Base-by-base conservation (phyloP, 306 rosid species). In the Lupinus albus region DNA sequence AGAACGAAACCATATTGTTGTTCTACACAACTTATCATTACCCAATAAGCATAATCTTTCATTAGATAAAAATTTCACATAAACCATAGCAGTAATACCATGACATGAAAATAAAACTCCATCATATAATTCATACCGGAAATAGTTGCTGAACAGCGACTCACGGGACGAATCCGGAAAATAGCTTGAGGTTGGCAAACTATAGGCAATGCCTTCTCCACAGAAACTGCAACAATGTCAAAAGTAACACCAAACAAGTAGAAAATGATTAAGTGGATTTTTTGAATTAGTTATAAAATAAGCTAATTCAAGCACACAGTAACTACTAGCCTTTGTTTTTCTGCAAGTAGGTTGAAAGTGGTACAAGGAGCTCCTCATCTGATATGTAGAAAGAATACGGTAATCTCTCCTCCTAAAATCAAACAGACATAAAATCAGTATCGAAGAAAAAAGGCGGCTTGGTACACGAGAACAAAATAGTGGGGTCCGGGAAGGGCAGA, bases 151-250 rank as follows among this genome's bases (percentile, higher is more conserved):
- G 97, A 90, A 80, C 99, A 93, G 1, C 94, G 94, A 80, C 44
- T 81, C 69, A 93, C 88, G 0, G 99, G 89, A 28, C 92, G 94
- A 71, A 90, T 90, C 35, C 96, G 78, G 49, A 93, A 93, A 71
- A 93, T 59, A 65, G 96, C 96, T 79, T 90, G 96, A 44, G 99
- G 99, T 75, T 93, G 99, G 82, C 90, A 93, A 81, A 90, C 94
- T 66, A 93, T 85, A 46, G 88, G 78, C 72, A 93, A 78, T 67
- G 80, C 97, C 87, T 88, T 93, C 88, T 93, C 97, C 77, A 90
- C 97, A 46, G 94, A 88, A 74, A 93, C 96, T 93, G 92, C 73
- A 73, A 64, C 49, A 45, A 36, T 69, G 64, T 46, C 45, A 12
- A 73, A 49, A 32, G 50, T 17, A 60, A 18, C 52, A 42, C 33